Base-by-base conservation (phyloP, 2,329 filamentous ascomycete species). In the Escovopsis sp. region DNA sequence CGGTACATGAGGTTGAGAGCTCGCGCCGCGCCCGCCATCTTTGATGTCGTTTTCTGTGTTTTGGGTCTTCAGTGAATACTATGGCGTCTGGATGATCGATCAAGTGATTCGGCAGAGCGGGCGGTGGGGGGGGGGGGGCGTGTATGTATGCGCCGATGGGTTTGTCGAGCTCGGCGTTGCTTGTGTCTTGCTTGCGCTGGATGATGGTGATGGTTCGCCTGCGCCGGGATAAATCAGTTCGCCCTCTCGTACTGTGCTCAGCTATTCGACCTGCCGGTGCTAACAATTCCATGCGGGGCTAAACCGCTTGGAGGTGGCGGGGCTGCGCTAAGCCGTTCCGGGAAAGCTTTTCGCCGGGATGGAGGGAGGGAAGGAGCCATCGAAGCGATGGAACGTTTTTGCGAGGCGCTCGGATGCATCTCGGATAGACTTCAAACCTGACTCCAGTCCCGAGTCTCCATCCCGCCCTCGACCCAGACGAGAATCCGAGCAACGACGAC, bases 1-100 rank as follows among this genome's bases (percentile, higher is more conserved):
- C 71, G 71, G 66, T 81, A 84, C 56, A 81, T 60, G 50, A 68
- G 60, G 56, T 71, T 71, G 50, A 86, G 71, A 37, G 66, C 63
- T 57, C 72, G 70, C 49, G 74, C 70, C 64, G 66, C 63, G 53
- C 69, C 67, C 49, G 71, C 67, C 72, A 76, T 76, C 47, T 48
- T 48, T 59, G 42, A 25, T 13, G 27, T 15, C 12, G 13, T 10
- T 35, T 14, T 11, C 8, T 31, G 20, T 27, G 6, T 3, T n/a
- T 16, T 10, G 29, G 7, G 25, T 37, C 20, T 13, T n/a, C n/a
- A n/a, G n/a, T n/a, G n/a, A n/a, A n/a, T n/a, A n/a, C n/a, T n/a
- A n/a, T n/a, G 7, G 5, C 10, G 6, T 20, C 24, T 27, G 31
- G 36, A 37, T 24, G 9, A 14, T 35, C 34, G 13, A 16, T 35